These are phyloP conservation scores for Hibiscus mutabilis DNA, from an alignment of 345 rosid genomes.

Conservation along the genomic window DNA sequence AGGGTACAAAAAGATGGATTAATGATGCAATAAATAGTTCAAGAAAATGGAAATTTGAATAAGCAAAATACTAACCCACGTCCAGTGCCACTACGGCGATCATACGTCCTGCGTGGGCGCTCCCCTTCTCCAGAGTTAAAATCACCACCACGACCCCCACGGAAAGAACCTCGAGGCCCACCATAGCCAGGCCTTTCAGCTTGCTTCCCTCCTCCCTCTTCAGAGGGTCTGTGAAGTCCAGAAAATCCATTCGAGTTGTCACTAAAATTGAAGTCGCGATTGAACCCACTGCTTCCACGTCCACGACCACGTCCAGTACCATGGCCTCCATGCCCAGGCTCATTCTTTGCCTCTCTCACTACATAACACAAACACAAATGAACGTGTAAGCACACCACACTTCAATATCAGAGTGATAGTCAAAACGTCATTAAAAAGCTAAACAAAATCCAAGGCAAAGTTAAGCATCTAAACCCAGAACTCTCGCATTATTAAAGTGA, in stretches of 20 bases:
- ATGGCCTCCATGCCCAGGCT: slow-evolving; percentile 41
- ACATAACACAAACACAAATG: background rate
- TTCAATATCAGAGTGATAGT: too few species aligned
- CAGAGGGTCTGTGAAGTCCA: slow-evolving; percentile 52
- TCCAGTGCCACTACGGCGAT: slow-evolving; percentile 92
- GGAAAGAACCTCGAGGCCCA: slow-evolving; percentile 51
- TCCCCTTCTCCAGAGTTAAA: slow-evolving; percentile 57
- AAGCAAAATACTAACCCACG: slow-evolving; percentile 58
- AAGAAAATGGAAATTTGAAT: background rate
- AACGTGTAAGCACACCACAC: background rate
- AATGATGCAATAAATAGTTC: background rate
- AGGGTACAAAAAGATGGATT: background rate
- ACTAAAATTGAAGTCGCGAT: slow-evolving; percentile 41
- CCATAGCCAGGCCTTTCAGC: slow-evolving; percentile 51
- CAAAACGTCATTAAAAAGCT: background rate
- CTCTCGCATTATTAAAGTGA: background rate
- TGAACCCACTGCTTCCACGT: slow-evolving; percentile 37
- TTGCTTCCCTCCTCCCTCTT: slow-evolving; percentile 57
- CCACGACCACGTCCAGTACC: slow-evolving; percentile 44
- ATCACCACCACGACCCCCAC: slow-evolving; percentile 73
- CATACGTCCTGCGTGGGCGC: slow-evolving; percentile 57
- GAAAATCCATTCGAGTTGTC: slow-evolving; percentile 51
- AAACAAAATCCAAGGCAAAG: background rate
- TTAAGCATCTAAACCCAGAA: too few species aligned
- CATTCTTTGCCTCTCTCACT: slow-evolving; percentile 77